A percentile compares a stretch with the other conserved stretches of the same genome.
Evolutionary conservation across 495 filamentous ascomycete genomes (phyloP).

Genomic region (Xylaria intraflava): DNA sequence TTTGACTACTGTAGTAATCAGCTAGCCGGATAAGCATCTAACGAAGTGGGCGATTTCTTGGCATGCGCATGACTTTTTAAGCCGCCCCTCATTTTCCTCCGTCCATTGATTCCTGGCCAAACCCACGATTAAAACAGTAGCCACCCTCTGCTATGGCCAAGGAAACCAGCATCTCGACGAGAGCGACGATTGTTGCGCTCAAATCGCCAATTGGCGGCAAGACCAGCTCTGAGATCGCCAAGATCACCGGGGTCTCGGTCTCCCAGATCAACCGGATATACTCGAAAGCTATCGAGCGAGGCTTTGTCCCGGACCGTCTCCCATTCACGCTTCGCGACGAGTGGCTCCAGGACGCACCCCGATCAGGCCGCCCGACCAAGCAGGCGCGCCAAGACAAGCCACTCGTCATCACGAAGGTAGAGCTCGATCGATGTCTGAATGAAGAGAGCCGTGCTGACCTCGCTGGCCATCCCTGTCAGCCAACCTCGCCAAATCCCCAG

Average conservation of each 20-base stretch:
- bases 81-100: not conserved
- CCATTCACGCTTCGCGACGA: not conserved
- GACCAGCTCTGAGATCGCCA: not conserved
- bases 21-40: not conserved
- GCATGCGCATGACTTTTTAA: not conserved
- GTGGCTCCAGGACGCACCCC: not conserved
- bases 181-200: not conserved
- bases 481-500: not conserved
- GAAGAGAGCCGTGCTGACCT: not conserved
- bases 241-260: not conserved
- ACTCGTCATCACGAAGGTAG: not conserved
- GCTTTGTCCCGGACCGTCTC: not conserved
- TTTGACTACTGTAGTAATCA: no score
- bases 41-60: not conserved
- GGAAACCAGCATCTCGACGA: not conserved
- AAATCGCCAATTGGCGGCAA: not conserved
- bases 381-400: not conserved
- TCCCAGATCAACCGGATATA: not conserved
- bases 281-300: not conserved
- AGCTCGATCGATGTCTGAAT: no score
- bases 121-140: not conserved
- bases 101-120: not conserved
- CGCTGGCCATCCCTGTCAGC: not conserved
- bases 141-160: not conserved
- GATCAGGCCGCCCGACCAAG: not conserved